Conservation (phyloP, 345 rosid species). For the Boechera retrofracta region DNA sequence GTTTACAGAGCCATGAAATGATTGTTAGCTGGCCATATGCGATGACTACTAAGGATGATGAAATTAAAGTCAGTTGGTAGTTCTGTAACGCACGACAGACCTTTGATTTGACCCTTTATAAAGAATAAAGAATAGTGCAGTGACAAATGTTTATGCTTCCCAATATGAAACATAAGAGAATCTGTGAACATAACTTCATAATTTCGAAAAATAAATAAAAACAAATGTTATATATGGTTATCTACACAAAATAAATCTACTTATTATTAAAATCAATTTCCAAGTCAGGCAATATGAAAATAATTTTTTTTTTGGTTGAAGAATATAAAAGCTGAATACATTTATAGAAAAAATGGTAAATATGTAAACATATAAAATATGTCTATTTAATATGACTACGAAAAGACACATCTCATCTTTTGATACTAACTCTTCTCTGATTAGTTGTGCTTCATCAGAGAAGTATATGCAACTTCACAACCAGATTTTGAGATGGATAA, state of each 20-base stretch:
- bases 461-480: neutral
- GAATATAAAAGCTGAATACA: neutral
- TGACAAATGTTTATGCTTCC: slow-evolving; percentile 10
- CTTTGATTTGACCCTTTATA: neutral
- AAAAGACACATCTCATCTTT: neutral
- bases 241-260: neutral
- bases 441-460: neutral
- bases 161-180: neutral
- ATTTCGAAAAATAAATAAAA: neutral
- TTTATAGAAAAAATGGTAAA: neutral
- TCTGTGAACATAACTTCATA: neutral
- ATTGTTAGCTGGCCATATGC: neutral
- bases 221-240: neutral
- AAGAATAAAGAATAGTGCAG: neutral
- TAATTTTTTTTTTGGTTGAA: neutral
- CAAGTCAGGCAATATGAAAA: neutral
- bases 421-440: neutral
- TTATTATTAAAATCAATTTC: neutral
- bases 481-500: neutral
- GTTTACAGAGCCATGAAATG: slow-evolving; percentile 4
- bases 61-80: neutral
- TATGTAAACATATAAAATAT: neutral
- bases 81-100: neutral
- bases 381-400: neutral
- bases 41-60: neutral